These are phyloP conservation scores for Arachnomyces sp. DNA, from an alignment of 2,329 filamentous ascomycete genomes.

Conservation along the genomic window DNA sequence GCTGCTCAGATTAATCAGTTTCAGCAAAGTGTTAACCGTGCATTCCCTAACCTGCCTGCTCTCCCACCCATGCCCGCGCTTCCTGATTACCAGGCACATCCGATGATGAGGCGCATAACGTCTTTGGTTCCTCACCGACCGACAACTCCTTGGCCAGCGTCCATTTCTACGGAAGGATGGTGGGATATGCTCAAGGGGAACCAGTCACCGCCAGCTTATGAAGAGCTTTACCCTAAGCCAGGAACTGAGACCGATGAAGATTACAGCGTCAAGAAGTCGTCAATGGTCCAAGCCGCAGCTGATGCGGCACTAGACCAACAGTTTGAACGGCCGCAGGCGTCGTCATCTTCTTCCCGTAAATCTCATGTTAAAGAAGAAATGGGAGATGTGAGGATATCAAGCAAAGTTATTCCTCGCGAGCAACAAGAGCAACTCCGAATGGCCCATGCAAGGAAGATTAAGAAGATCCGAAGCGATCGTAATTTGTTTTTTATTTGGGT, in stretches of 20 bases:
- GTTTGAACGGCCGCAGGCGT: conserved; percentile 28
- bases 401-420: conserved; percentile 35
- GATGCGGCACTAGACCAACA: conserved; percentile 39
- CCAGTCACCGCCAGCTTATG: conserved; percentile 62
- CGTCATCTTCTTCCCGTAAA: conserved; percentile 13
- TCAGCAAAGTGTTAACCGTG: conserved; percentile 60
- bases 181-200: conserved; percentile 56
- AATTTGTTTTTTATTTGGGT: conserved; percentile 50
- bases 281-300: conserved; percentile 34
- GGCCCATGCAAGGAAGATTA: conserved; percentile 41
- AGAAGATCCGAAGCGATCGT: conserved; percentile 40
- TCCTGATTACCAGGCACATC: conserved; percentile 65
- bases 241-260: conserved; percentile 29
- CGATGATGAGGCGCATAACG: conserved; percentile 63
- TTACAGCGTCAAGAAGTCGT: conserved; percentile 35
- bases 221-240: conserved; percentile 62
- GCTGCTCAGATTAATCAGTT: conserved; percentile 66
- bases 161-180: conserved; percentile 44
- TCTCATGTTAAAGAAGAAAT: conserved; percentile 20
- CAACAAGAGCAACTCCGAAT: conserved; percentile 40
- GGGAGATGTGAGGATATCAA: conserved; percentile 35
- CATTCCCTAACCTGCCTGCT: conserved; percentile 53
- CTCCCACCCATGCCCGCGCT: conserved; percentile 56
- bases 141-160: conserved; percentile 34
- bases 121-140: conserved; percentile 63